These are phyloP conservation scores for Hyphodiscus sp. DNA, from an alignment of 2,329 filamentous ascomycete species.

Conservation along the genomic window DNA sequence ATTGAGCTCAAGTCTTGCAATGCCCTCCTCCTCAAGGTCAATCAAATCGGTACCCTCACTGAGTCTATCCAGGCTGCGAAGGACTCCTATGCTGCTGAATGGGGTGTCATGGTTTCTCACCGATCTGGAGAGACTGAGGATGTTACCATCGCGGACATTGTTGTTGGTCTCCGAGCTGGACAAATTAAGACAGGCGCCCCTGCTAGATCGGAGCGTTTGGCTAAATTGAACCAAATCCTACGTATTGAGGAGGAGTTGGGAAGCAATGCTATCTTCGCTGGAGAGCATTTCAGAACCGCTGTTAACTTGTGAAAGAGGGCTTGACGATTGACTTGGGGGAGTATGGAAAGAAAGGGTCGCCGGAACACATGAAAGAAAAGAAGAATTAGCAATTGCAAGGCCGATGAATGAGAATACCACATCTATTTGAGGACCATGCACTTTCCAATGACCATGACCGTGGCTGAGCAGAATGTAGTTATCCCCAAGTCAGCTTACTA, in stretches of 20 bases:
- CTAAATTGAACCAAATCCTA: slow-evolving; percentile 99
- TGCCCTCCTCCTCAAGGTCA: slow-evolving; percentile 96
- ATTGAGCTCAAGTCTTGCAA: slow-evolving; percentile 99
- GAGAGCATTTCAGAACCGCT: slow-evolving; percentile 82
- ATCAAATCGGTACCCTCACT: slow-evolving; percentile 98
- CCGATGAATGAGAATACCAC: not conserved
- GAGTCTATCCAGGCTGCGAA: slow-evolving; percentile 99
- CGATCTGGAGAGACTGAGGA: slow-evolving; percentile 99
- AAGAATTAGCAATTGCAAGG: not conserved
- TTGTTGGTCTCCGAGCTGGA: slow-evolving; percentile 90
- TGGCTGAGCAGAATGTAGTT: not conserved
- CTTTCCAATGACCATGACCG: not conserved
- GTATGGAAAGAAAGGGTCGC: slow-evolving; percentile 5
- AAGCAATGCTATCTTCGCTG: slow-evolving; percentile 84
- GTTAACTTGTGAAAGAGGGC: slow-evolving; percentile 67
- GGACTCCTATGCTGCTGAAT: slow-evolving; percentile 91
- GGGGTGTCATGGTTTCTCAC: slow-evolving; percentile 99
- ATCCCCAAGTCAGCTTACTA: not conserved
- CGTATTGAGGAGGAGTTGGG: slow-evolving; percentile 99
- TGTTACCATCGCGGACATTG: slow-evolving; percentile 97
- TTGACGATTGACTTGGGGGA: not conserved
- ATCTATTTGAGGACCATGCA: not conserved
- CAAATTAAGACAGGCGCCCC: slow-evolving; percentile 99
- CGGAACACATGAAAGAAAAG: not conserved
- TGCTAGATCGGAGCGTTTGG: slow-evolving; percentile 92